Conservation (phyloP, 257 asterid species). For the Apocynum venetum region DNA sequence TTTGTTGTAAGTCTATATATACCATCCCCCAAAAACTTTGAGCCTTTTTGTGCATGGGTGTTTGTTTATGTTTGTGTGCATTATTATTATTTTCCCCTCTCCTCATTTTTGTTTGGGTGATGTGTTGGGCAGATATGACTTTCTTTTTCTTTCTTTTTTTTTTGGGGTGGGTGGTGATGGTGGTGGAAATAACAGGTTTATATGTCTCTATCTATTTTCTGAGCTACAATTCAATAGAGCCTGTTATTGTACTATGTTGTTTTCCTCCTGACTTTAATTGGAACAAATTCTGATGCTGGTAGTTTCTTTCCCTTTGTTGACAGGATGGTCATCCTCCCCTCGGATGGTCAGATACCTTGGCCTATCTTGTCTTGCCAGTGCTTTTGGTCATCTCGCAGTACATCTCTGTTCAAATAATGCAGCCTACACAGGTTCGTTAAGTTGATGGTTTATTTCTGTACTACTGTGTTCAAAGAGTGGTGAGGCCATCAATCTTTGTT, state of each 20-base stretch:
- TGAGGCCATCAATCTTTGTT: constrained; percentile 8
- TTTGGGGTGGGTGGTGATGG: too few species aligned
- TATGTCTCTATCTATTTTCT: background rate
- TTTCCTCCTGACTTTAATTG: background rate
- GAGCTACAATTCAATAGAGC: background rate
- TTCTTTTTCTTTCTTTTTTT: background rate
- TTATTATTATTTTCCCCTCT: background rate
- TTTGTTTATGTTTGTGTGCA: background rate
- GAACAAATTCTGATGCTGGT: constrained; percentile 14
- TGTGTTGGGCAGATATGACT: background rate
- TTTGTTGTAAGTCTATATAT: constrained; percentile 58
- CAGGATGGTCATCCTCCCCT: constrained; percentile 99
- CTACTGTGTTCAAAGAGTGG: constrained; percentile 15
- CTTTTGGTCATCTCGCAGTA: constrained; percentile 72
- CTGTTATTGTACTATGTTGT: background rate
- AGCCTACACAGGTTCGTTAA: constrained; percentile 80
- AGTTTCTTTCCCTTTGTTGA: constrained; percentile 5
- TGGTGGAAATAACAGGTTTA: background rate
- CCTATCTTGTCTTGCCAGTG: constrained; percentile 86
- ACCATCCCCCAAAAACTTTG: background rate
- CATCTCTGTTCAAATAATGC: constrained; percentile 87
- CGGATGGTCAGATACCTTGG: constrained; percentile 94
- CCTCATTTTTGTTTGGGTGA: background rate
- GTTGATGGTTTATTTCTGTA: constrained; percentile 5
- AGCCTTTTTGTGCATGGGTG: background rate